A percentile compares a stretch with the other conserved stretches of the same genome.
These are phyloP conservation scores for Thozetella sp. DNA, from an alignment of 495 filamentous ascomycete species.

Conservation along the genomic window DNA sequence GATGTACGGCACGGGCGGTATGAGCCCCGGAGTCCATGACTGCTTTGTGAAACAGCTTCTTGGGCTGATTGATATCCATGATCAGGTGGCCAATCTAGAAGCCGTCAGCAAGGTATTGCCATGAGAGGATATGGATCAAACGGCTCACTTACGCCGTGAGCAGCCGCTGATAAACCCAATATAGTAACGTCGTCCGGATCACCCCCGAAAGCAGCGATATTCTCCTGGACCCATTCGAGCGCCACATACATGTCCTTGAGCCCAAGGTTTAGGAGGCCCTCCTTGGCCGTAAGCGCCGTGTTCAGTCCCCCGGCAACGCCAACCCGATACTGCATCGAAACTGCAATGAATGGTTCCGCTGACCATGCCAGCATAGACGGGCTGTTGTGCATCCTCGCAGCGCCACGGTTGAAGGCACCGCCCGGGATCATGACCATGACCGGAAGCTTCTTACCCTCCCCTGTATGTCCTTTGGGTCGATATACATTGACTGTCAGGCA, in stretches of 20 bases:
- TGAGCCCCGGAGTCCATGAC: constrained; percentile 66
- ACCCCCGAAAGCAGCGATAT: constrained; percentile 63
- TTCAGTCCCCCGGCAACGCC: constrained; percentile 69
- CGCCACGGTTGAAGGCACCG: constrained; percentile 52
- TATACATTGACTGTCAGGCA: constrained; percentile 55
- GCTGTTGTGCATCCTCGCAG: constrained; percentile 44
- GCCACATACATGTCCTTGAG: constrained; percentile 67
- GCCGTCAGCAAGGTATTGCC: constrained; percentile 7
- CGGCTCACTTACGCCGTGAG: constrained; percentile 54
- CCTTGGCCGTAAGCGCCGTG: constrained; percentile 50
- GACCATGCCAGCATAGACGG: constrained; percentile 54
- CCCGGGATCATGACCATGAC: constrained; percentile 62
- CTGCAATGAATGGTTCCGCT: constrained; percentile 54
- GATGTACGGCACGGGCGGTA: constrained; percentile 60
- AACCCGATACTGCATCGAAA: constrained; percentile 72
- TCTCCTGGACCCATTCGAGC: constrained; percentile 66
- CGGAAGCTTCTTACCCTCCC: constrained; percentile 43
- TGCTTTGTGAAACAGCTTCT: constrained; percentile 53
- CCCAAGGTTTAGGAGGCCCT: constrained; percentile 66
- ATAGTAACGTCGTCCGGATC: constrained; percentile 64
- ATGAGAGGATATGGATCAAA: neutral
- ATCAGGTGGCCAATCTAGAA: constrained; percentile 65
- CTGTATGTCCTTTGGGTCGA: constrained; percentile 31
- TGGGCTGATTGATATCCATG: constrained; percentile 44
- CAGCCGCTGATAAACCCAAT: constrained; percentile 67